Conservation (phyloP, 2,329 filamentous ascomycete genomes). For the Malbranchea cinnamomea region DNA sequence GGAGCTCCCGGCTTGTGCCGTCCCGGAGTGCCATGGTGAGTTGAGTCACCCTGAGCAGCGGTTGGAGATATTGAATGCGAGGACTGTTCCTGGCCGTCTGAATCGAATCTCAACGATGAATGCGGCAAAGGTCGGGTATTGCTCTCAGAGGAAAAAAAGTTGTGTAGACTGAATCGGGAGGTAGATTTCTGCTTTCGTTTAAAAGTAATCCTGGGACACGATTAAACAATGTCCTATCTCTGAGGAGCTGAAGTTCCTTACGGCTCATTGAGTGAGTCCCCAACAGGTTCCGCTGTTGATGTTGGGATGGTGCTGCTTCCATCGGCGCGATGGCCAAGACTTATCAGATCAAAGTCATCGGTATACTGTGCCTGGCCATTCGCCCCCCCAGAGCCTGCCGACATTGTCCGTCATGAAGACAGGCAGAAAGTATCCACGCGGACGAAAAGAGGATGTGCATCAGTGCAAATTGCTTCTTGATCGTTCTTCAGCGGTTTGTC, state of each 20-base stretch:
- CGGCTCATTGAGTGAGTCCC: slow-evolving; percentile 21
- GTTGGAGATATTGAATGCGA: too few species aligned
- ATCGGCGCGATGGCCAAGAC: slow-evolving; percentile 6
- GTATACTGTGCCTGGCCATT: slow-evolving; percentile 2
- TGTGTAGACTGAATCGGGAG: slow-evolving; percentile 26
- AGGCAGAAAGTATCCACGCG: too few species aligned
- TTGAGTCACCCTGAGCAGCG: slow-evolving; percentile 11
- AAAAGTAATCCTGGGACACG: slow-evolving; percentile 22
- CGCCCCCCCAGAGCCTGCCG: slow-evolving; percentile 4
- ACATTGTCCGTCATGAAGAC: slow-evolving; percentile 11
- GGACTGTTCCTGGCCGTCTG: slow-evolving; percentile 11
- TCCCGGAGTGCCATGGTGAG: slow-evolving; percentile 15
- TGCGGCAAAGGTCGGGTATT: slow-evolving; percentile 11
- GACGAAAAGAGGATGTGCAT: too few species aligned
- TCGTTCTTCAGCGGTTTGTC: too few species aligned
- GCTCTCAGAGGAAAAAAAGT: slow-evolving; percentile 20
- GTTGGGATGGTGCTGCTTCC: too few species aligned
- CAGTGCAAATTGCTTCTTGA: too few species aligned
- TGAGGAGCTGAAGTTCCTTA: slow-evolving; percentile 13
- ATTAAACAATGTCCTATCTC: not conserved
- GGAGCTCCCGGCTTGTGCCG: slow-evolving; percentile 26
- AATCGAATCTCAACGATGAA: not conserved
- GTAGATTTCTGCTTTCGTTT: slow-evolving; percentile 29
- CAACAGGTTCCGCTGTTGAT: slow-evolving; percentile 15
- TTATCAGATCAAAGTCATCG: slow-evolving; percentile 2